These are phyloP conservation scores for Drosera capensis DNA, from an alignment of 148 eudicot genomes.

Conservation along the genomic window DNA sequence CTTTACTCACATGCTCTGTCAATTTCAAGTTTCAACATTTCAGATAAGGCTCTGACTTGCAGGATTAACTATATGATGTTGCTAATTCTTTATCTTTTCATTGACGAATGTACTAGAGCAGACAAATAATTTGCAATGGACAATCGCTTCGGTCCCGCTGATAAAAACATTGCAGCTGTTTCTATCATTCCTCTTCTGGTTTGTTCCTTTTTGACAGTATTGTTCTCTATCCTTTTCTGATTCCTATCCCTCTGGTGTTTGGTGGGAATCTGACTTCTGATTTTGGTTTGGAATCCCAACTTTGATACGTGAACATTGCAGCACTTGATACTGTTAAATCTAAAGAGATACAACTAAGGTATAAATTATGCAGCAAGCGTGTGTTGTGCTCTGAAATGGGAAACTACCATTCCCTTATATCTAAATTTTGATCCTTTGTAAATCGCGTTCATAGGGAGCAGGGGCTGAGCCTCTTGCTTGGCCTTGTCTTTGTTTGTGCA, in stretches of 20 bases:
- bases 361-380: too few species aligned
- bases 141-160: constrained; percentile 68
- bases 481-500: too few species aligned
- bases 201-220: constrained; percentile 9
- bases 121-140: constrained; percentile 84
- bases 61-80: not conserved
- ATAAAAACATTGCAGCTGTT: constrained; percentile 71
- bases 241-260: not conserved
- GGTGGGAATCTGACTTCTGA: too few species aligned
- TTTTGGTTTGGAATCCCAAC: too few species aligned
- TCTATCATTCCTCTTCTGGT: constrained; percentile 89
- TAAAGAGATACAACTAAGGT: too few species aligned
- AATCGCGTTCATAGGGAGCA: too few species aligned
- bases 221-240: not conserved
- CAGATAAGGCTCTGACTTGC: not conserved
- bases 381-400: too few species aligned
- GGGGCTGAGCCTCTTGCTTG: too few species aligned
- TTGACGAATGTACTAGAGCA: constrained; percentile 30
- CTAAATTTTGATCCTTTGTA: too few species aligned
- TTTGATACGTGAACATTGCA: too few species aligned
- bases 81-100: constrained; percentile 6
- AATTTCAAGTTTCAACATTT: not conserved
- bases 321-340: too few species aligned
- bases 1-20: not conserved
- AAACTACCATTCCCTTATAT: too few species aligned